Percentiles rank a stretch among this genome's conserved stretches.
Evolutionary conservation across 164 flowering plant genomes (phyloP).

Genomic region (Nymphaea thermarum): DNA sequence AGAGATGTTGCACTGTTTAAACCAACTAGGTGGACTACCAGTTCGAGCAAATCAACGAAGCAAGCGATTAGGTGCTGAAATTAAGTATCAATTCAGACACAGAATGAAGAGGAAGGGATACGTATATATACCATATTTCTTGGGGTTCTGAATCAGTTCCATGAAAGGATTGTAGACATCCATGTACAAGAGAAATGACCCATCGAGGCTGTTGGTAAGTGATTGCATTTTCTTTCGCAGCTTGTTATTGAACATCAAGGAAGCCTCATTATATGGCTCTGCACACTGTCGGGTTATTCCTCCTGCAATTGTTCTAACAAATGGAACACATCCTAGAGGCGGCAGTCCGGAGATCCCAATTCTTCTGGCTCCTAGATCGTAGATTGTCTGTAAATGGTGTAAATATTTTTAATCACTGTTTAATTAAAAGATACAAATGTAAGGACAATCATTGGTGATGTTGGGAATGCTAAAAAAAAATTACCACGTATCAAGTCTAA

Average conservation of each 20-base stretch:
- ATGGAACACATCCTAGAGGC: conserved; percentile 33
- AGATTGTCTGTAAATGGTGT: too few species aligned
- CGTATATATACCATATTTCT: conserved; percentile 10
- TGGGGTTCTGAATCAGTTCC: conserved; percentile 18
- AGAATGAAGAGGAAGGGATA: neutral
- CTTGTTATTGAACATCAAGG: conserved; percentile 20
- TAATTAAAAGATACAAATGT: too few species aligned
- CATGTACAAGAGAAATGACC: conserved; percentile 7
- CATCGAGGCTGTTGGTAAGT: conserved; percentile 5
- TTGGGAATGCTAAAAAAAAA: too few species aligned
- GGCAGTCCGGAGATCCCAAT: conserved; percentile 23
- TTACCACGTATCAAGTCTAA: neutral
- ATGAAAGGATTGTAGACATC: conserved; percentile 26
- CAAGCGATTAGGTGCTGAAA: conserved; percentile 3
- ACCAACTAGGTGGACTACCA: too few species aligned
- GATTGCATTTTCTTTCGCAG: conserved; percentile 3
- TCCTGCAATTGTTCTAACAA: conserved; percentile 31
- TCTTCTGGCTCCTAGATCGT: conserved; percentile 23
- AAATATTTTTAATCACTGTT: too few species aligned
- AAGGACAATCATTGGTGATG: too few species aligned
- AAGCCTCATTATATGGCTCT: conserved; percentile 16
- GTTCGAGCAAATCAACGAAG: too few species aligned
- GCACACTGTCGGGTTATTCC: conserved; percentile 22
- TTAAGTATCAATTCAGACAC: neutral
- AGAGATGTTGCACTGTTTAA: too few species aligned